Evolutionary conservation across 2,329 filamentous ascomycete species (phyloP), one percentile per base, ranked within the genome.

Genomic region (Phialophora verrucosa): DNA sequence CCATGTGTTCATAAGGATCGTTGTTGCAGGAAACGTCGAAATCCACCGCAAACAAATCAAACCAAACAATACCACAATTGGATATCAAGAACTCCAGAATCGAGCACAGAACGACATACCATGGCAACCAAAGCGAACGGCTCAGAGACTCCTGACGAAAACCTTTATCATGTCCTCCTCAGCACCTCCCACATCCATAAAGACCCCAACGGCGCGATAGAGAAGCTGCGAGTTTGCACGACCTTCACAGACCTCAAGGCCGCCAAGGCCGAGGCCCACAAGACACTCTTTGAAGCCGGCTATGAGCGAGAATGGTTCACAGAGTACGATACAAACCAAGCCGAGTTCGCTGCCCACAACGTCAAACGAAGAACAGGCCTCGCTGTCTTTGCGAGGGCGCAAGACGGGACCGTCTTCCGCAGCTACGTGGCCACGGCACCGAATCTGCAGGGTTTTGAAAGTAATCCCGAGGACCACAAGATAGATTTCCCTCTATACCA

Each of bases 221-320:
- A 75, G 62, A 74, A 71, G 49, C 35, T 75, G 11, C 73, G 73
- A 14, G 70, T 76, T 38, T 68, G 69, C 10, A 74, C 71, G 2
- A 74, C 72, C 17, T 76, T 73, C 63, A 71, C 69, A 35, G 70
- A 67, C 2, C 66, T 73, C 2, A 53, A 56, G 17, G 69, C 73
- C 0, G 74, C 74, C 64, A 74, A 74, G 51, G 67, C 63, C 4
- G 72, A 69, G 0, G 74, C 74, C 2, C 73, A 76, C 69, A 69
- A 63, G 58, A 70, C 67, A n/a, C 68, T 76, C n/a, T 74, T 73
- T 66, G 73, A 74, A 12, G 74, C 73, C 4, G 74, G 74, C 3
- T 76, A 75, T 56, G 71, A 75, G 29, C 59, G 66, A n/a, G 74
- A 75, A 60, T 75, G 69, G 68, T 75, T 76, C 64, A 59, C 65